Percentiles rank a stretch among this genome's conserved stretches.
phyloP scores from a whole-genome alignment of 2,329 filamentous ascomycete genomes.

The Colletotrichum gloeosporioides region DNA sequence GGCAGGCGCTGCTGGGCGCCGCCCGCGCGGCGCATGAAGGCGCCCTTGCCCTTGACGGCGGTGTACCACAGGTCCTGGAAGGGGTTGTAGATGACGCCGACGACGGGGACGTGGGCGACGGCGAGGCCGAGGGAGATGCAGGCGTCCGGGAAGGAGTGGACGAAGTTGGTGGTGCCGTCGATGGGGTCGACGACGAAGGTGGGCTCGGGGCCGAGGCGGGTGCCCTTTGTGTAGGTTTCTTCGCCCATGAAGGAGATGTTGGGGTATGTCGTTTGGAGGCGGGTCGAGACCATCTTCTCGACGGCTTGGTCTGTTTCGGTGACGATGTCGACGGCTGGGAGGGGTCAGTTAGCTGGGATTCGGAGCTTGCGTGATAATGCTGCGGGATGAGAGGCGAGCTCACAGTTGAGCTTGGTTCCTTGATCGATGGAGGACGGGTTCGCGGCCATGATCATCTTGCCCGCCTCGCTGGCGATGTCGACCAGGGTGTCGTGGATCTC shows the following conservation, averaged over 20 bases:
- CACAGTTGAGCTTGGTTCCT: conserved; percentile 71
- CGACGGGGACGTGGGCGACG: conserved; percentile 62
- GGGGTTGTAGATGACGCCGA: conserved; percentile 84
- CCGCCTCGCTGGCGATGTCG: conserved; percentile 66
- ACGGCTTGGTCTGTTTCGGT: conserved; percentile 72
- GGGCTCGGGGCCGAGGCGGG: conserved; percentile 65
- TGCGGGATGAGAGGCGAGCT: conserved; percentile 5
- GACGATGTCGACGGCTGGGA: conserved; percentile 68
- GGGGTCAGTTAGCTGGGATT: background rate
- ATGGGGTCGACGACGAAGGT: conserved; percentile 86
- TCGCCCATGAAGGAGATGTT: conserved; percentile 72
- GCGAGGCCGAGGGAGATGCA: conserved; percentile 80
- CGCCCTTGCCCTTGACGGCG: conserved; percentile 71
- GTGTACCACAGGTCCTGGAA: conserved; percentile 74
- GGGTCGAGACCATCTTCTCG: conserved; percentile 63
- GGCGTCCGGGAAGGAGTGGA: conserved; percentile 76
- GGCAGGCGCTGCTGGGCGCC: conserved; percentile 43
- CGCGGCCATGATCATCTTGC: conserved; percentile 66
- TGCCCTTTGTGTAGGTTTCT: conserved; percentile 76
- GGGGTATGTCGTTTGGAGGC: conserved; percentile 59
- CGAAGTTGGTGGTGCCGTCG: conserved; percentile 83
- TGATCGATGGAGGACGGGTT: conserved; percentile 63
- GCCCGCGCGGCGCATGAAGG: conserved; percentile 58
- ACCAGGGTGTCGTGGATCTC: conserved; percentile 67
- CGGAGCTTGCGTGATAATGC: background rate